phyloP scores from a whole-genome alignment of 768 basidiomycete genomes.

The Aureoboletus auriporus region DNA sequence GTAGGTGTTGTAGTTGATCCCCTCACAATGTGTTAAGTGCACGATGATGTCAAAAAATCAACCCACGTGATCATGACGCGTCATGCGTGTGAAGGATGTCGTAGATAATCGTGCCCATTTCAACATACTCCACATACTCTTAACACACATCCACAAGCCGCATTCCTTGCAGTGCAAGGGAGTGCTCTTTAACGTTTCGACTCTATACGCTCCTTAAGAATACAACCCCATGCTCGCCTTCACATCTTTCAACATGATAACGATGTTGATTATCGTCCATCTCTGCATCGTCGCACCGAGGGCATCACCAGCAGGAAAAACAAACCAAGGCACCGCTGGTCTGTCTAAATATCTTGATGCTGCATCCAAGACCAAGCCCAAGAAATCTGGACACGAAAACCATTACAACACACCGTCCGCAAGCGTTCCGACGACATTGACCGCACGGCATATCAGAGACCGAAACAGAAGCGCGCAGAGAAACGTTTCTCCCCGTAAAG shows the following conservation, averaged over 20 bases:
- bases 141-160: background rate
- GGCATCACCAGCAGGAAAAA: slow-evolving; percentile 2
- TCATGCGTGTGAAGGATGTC: no score
- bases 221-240: slow-evolving; percentile 6
- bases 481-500: background rate
- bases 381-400: background rate
- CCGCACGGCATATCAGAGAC: background rate
- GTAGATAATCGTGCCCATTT: background rate
- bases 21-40: no score
- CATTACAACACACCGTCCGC: slow-evolving; percentile 6
- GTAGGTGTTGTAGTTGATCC: no score
- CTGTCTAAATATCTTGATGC: slow-evolving; percentile 4
- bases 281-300: slow-evolving; percentile 5
- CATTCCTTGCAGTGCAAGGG: slow-evolving; percentile 16
- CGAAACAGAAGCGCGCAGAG: background rate
- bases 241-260: slow-evolving; percentile 7
- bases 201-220: background rate
- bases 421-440: background rate
- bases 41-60: slow-evolving; percentile 11
- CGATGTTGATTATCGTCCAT: slow-evolving; percentile 10
- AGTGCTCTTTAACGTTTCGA: background rate
- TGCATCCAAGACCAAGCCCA: background rate
- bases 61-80: slow-evolving; percentile 20
- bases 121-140: background rate
- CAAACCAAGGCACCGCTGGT: background rate